Evolutionary conservation across 306 rosid genomes (phyloP), one percentile per base, ranked within the genome.

Genomic region (Quercus engelmannii): DNA sequence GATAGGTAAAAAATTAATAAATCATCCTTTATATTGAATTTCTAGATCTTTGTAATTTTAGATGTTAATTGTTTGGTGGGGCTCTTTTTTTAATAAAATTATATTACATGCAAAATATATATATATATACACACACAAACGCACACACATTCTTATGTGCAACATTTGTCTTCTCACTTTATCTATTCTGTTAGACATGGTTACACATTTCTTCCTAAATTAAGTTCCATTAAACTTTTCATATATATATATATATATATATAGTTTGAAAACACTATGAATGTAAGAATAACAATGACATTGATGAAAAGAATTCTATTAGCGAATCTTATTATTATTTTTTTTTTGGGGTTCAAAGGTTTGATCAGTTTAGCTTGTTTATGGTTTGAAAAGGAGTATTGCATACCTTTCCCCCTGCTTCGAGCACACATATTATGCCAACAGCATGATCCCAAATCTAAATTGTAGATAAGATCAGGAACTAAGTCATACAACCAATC

Each of bases 391-490:
- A 38, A 7, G 46, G 46, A 35, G 14, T 55, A 76, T 58, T 31
- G 58, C 54, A 70, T 56, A 85, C 86, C 82, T 57, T 64, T 30
- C 85, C 82, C 52, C 90, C 90, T 12, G 88, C 85, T 84, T 86
- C 92, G 26, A 72, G 90, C 80, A 86, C 88, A n/a, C 92, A 89
- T 72, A 88, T 77, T 31, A 89, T 82, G 59, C 92, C 92, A 69
- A 69, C 88, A 67, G 86, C 90, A 61, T 86, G 92, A 84, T 89
- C 92, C 92, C 92, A 89, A 65, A 82, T 84, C 90, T 89, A 49
- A 15, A 68, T 67, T 19, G 38, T 35, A 35, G 18, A 26, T 5
- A 41, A 73, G 51, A 65, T 61, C 25, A 58, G 63, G 76, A 6
- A 82, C 43, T 3, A 74, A 55, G 63, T 62, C 26, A 35, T 59